phyloP scores from a whole-genome alignment of 169 alveolate genomes.

The Eimeria sp. region DNA sequence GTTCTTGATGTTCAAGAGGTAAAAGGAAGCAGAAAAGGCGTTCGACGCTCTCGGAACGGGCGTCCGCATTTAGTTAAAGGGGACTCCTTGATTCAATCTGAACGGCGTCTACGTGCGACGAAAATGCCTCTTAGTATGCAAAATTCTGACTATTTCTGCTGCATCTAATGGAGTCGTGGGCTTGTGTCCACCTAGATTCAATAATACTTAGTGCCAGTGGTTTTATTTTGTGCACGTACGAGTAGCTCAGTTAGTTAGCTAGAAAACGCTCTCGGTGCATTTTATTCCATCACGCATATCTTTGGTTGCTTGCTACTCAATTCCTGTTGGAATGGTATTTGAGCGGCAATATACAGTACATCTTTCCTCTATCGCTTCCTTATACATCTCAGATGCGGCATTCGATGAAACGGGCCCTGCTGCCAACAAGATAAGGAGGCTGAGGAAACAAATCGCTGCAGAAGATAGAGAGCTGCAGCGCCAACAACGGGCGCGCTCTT shows the following conservation, averaged over 20 bases:
- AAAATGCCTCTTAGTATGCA: slow-evolving; percentile 21
- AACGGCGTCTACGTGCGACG: background rate
- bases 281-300: background rate
- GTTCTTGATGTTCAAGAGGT: background rate
- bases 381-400: slow-evolving; percentile 2
- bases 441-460: slow-evolving; percentile 8
- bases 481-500: slow-evolving; percentile 49
- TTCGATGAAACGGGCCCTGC: slow-evolving; percentile 48
- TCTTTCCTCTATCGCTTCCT: background rate
- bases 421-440: slow-evolving; percentile 8
- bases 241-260: background rate
- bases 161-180: background rate
- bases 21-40: background rate
- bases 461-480: slow-evolving; percentile 26
- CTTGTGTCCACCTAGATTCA: background rate
- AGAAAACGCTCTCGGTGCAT: background rate
- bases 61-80: background rate
- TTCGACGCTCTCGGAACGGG: background rate
- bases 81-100: background rate
- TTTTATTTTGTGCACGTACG: too few relatives aligned
- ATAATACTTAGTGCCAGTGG: background rate
- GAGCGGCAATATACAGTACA: background rate
- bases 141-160: background rate
- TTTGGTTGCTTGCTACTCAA: background rate
- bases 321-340: background rate